Conservation (phyloP, 441 rosid species). For the Raphanus hybrid region DNA sequence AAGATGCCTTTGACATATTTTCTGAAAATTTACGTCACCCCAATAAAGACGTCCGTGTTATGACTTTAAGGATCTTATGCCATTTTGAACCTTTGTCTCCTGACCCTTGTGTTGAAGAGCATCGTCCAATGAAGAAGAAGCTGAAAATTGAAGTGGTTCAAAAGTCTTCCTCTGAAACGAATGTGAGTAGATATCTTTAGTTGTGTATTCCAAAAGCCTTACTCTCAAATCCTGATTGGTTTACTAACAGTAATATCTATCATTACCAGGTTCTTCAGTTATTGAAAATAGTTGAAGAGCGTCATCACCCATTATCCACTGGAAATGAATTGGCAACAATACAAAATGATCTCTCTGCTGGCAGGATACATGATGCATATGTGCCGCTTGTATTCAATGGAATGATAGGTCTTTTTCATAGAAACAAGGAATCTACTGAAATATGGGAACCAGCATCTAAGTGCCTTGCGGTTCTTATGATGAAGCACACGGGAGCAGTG, state of each 20-base stretch:
- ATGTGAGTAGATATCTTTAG: slow-evolving; percentile 51
- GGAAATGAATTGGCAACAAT: slow-evolving; percentile 47
- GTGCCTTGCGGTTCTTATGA: slow-evolving; percentile 67
- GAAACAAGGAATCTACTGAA: slow-evolving; percentile 53
- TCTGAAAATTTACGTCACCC: slow-evolving; percentile 71
- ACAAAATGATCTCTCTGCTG: slow-evolving; percentile 63
- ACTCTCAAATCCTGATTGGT: not conserved
- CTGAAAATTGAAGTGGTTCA: slow-evolving; percentile 53
- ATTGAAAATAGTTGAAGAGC: slow-evolving; percentile 59
- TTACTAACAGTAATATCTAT: slow-evolving; percentile 2
- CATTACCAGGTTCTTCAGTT: slow-evolving; percentile 70
- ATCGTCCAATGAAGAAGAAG: slow-evolving; percentile 51
- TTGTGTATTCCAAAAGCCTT: not conserved
- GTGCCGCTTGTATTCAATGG: slow-evolving; percentile 68
- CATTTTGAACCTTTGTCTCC: slow-evolving; percentile 52
- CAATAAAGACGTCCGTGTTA: slow-evolving; percentile 65
- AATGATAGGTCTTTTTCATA: slow-evolving; percentile 69
- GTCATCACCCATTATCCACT: slow-evolving; percentile 52
- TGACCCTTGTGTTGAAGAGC: slow-evolving; percentile 35
- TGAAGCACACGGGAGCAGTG: slow-evolving; percentile 48
- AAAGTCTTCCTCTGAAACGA: slow-evolving; percentile 32
- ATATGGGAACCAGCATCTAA: slow-evolving; percentile 69
- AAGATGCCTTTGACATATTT: slow-evolving; percentile 53
- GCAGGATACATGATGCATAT: slow-evolving; percentile 62
- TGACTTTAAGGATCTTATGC: slow-evolving; percentile 72